Evolutionary conservation across 208 protist genomes (phyloP).

Genomic region (Trypanosomatidae sp.): DNA sequence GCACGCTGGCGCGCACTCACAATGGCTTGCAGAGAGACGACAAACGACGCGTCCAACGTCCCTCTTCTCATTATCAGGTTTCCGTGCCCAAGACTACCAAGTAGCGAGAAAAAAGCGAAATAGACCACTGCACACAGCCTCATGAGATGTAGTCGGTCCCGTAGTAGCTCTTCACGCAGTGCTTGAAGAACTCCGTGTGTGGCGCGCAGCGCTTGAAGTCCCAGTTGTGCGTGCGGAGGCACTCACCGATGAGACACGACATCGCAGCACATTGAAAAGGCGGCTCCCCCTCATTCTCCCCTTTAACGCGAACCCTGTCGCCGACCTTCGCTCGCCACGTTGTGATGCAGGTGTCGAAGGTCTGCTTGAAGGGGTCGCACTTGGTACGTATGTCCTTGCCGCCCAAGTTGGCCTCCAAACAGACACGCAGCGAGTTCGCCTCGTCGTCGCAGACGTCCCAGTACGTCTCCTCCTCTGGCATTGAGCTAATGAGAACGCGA

Average conservation of each 20-base stretch:
- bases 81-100: too few species aligned
- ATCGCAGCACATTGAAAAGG: slow-evolving; percentile 72
- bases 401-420: slow-evolving; percentile 60
- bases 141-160: slow-evolving; percentile 59
- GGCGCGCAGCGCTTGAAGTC: slow-evolving; percentile 69
- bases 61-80: too few species aligned
- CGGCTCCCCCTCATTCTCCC: slow-evolving; percentile 75
- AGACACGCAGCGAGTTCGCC: slow-evolving; percentile 55
- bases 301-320: slow-evolving; percentile 44
- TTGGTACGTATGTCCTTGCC: slow-evolving; percentile 25
- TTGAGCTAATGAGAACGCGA: too few species aligned
- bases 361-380: slow-evolving; percentile 33
- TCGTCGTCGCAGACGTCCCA: slow-evolving; percentile 65
- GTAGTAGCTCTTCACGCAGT: slow-evolving; percentile 80
- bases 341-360: slow-evolving; percentile 63
- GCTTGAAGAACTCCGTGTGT: slow-evolving; percentile 76
- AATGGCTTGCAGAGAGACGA: too few species aligned
- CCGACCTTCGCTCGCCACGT: slow-evolving; percentile 53
- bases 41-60: too few species aligned
- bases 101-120: too few species aligned
- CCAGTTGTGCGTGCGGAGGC: slow-evolving; percentile 70
- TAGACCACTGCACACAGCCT: neutral
- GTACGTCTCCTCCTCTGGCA: too few species aligned
- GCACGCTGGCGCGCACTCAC: too few species aligned
- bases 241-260: slow-evolving; percentile 74